phyloP scores from a whole-genome alignment of 78 protist genomes.

The Speleostelium caveatum region DNA sequence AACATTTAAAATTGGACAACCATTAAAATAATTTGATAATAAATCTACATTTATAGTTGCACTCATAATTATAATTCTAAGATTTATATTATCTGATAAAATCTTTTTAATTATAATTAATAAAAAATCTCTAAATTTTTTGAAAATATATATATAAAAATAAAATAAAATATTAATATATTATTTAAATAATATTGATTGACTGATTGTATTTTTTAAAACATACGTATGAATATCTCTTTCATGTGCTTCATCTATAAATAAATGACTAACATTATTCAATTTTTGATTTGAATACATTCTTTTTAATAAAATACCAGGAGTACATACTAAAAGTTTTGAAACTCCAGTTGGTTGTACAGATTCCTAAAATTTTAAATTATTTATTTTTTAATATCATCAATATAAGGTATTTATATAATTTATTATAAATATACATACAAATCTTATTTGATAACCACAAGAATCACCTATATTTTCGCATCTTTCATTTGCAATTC shows the following conservation, averaged over 20 bases:
- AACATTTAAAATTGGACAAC: constrained; percentile 17
- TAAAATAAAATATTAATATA: neutral
- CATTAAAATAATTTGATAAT: constrained; percentile 12
- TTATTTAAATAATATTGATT: neutral
- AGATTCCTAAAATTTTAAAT: too few species aligned
- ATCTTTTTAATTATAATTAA: constrained; percentile 17
- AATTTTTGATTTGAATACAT: constrained; percentile 91
- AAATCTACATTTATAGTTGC: constrained; percentile 14
- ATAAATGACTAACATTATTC: constrained; percentile 86
- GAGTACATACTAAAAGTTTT: constrained; percentile 94
- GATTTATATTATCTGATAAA: constrained; percentile 15
- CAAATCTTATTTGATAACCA: constrained; percentile 96
- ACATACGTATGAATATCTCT: constrained; percentile 98
- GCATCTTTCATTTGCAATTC: constrained; percentile 96
- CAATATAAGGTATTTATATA: too few species aligned
- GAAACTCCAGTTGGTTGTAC: constrained; percentile 81
- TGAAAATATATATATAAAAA: neutral
- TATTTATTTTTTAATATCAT: too few species aligned
- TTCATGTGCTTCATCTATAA: constrained; percentile 99
- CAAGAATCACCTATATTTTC: constrained; percentile 87
- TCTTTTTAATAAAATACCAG: constrained; percentile 97
- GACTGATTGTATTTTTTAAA: constrained; percentile 57
- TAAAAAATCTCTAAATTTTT: constrained; percentile 4
- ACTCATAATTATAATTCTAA: constrained; percentile 33
- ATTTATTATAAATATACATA: too few species aligned